Evolutionary conservation across 2,329 filamentous ascomycete genomes (phyloP).

Genomic region (Endoconidiophora laricicola): DNA sequence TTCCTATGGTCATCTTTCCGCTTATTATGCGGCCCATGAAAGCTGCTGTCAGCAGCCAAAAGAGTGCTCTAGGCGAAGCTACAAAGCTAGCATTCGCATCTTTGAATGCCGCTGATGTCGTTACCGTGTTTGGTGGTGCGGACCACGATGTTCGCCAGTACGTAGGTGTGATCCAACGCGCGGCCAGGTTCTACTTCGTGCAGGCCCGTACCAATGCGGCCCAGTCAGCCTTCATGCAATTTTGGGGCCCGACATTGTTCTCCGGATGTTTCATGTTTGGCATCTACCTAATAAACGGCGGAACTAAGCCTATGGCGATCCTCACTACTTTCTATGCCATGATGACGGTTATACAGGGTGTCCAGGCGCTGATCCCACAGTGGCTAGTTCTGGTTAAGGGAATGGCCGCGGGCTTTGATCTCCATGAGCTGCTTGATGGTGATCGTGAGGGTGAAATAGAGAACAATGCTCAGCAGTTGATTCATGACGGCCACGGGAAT

Average conservation of each 20-base stretch:
- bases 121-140: conserved; percentile 73
- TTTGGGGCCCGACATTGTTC: conserved; percentile 65
- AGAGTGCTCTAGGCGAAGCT: conserved; percentile 47
- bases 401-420: conserved; percentile 47
- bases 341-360: conserved; percentile 56
- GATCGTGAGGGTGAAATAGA: too few relatives aligned
- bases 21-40: conserved; percentile 45
- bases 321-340: conserved; percentile 77
- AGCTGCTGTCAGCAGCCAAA: conserved; percentile 51
- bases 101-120: conserved; percentile 59
- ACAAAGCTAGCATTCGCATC: conserved; percentile 57
- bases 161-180: conserved; percentile 33
- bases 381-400: conserved; percentile 67
- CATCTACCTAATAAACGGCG: conserved; percentile 45
- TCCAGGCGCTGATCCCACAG: conserved; percentile 55
- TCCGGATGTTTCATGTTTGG: conserved; percentile 86
- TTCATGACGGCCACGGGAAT: too few relatives aligned
- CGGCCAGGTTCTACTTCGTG: conserved; percentile 45
- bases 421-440: too few relatives aligned
- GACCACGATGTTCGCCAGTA: conserved; percentile 54
- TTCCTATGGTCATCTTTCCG: conserved; percentile 44
- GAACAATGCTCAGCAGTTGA: too few relatives aligned
- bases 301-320: conserved; percentile 47
- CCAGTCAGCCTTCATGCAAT: conserved; percentile 56
- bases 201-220: conserved; percentile 53